Evolutionary conservation across 2,329 filamentous ascomycete genomes (phyloP), one percentile per base, ranked within the genome.

Genomic region (Keithomyces neogunnii): DNA sequence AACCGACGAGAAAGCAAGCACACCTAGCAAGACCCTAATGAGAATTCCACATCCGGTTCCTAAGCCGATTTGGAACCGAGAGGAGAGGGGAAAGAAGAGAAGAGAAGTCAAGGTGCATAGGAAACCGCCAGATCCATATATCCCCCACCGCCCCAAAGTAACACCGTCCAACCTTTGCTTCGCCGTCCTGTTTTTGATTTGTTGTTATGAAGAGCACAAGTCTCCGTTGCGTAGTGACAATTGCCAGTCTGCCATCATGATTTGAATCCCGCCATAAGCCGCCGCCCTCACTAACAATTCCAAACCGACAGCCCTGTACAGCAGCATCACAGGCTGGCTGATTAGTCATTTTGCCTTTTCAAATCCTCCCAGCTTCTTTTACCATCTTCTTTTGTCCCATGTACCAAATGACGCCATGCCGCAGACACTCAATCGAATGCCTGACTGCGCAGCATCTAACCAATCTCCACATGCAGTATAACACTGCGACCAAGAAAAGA

Each of bases 401-500:
- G 31, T 28, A 45, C n/a, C 46, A 49, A 33, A 39, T 40, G 49
- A 53, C 49, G 52, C 52, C 49, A 46, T n/a, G 49, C 49, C 43
- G 39, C 43, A 48, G 43, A 44, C 46, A 49, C 47, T 44, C 39
- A 10, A 47, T 42, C 46, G 9, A 44, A 43, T 5, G 42, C 31
- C 30, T 42, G 9, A 9, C 39, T 29, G 31, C 42, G 19, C 29
- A 29, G 10, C 29, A 29, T 48, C 26, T 10, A 19, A 45, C 39
- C 26, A 51, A 38, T 46, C 3, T 32, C 43, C 50, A 29, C 50
- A 55, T 54, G 39, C 51, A 52, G 13, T 45, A 8, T 46, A 48
- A 44, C 42, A 51, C 48, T 50, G 49, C 53, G 49, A 55, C 55
- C 53, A 42, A 38, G 52, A 55, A 49, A 38, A 53, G 53, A 56